Percentiles rank a stretch among this genome's conserved stretches.
phyloP scores from a whole-genome alignment of 345 rosid species.

The Bruguiera parviflora region DNA sequence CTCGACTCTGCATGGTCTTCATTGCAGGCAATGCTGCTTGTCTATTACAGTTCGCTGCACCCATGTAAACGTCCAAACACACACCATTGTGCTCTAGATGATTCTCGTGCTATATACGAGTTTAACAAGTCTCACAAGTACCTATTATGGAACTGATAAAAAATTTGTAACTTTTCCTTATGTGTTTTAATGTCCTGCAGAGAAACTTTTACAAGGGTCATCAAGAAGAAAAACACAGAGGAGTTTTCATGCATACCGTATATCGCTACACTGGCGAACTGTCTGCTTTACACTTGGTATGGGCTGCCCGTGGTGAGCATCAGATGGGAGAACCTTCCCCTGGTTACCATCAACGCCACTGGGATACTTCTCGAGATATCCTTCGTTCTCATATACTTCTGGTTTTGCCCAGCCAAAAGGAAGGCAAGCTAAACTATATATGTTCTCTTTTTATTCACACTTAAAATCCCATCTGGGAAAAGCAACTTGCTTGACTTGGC shows the following conservation, averaged over 20 bases:
- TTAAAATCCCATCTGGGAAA: too few species aligned
- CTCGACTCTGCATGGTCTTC: slow-evolving; percentile 14
- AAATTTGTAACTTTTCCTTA: not conserved
- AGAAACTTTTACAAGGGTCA: slow-evolving; percentile 63
- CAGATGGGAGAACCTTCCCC: slow-evolving; percentile 74
- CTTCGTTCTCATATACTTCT: slow-evolving; percentile 57
- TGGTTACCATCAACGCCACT: slow-evolving; percentile 66
- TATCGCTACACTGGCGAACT: slow-evolving; percentile 53
- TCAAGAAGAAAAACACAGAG: slow-evolving; percentile 67
- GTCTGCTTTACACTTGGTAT: slow-evolving; percentile 80
- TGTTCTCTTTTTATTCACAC: not conserved
- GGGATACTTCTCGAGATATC: slow-evolving; percentile 68
- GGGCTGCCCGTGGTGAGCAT: slow-evolving; percentile 78
- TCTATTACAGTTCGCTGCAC: slow-evolving; percentile 63
- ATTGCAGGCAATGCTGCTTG: slow-evolving; percentile 81
- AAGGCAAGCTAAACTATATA: slow-evolving; percentile 45
- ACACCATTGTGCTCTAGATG: not conserved
- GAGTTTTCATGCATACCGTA: slow-evolving; percentile 84
- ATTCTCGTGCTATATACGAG: not conserved
- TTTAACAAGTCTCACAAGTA: not conserved
- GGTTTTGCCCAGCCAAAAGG: slow-evolving; percentile 45
- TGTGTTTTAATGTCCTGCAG: slow-evolving; percentile 31
- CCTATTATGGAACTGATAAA: not conserved
- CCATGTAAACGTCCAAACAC: slow-evolving; percentile 44
- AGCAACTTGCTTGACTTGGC: too few species aligned